These are phyloP conservation scores for Fusarium hostae DNA, from an alignment of 2,329 filamentous ascomycete species.

Conservation along the genomic window DNA sequence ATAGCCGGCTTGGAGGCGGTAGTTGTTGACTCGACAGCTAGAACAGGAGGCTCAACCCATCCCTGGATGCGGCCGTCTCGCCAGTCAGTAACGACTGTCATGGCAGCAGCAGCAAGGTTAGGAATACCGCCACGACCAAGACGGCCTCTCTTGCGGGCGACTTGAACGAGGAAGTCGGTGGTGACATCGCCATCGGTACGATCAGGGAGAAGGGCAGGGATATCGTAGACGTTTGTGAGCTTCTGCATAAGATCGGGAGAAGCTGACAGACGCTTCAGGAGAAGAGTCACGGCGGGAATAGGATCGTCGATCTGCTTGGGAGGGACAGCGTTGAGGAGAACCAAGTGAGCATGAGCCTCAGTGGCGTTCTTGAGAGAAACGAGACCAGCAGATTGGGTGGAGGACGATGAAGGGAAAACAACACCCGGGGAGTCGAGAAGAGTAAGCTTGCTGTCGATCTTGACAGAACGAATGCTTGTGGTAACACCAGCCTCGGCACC, in stretches of 20 bases:
- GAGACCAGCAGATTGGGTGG: slow-evolving; percentile 52
- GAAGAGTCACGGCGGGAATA: slow-evolving; percentile 83
- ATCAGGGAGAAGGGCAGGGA: slow-evolving; percentile 78
- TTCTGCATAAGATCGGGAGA: slow-evolving; percentile 80
- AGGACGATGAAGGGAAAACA: slow-evolving; percentile 80
- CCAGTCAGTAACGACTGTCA: slow-evolving; percentile 96
- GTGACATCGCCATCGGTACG: slow-evolving; percentile 78
- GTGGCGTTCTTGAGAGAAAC: slow-evolving; percentile 68
- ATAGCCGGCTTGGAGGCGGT: slow-evolving; percentile 49
- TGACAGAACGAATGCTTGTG: slow-evolving; percentile 87
- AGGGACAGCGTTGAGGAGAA: slow-evolving; percentile 90
- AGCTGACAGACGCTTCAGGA: slow-evolving; percentile 82
- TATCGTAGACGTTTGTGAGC: slow-evolving; percentile 83
- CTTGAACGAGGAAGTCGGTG: slow-evolving; percentile 92
- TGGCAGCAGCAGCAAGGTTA: slow-evolving; percentile 87
- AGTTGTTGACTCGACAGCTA: slow-evolving; percentile 61
- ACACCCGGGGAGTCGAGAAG: slow-evolving; percentile 95
- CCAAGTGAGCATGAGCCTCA: slow-evolving; percentile 83
- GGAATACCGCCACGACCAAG: slow-evolving; percentile 90
- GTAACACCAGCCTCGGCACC: slow-evolving; percentile 94
- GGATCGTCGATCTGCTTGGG: slow-evolving; percentile 96
- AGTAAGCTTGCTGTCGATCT: slow-evolving; percentile 93
- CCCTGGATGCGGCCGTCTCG: slow-evolving; percentile 94
- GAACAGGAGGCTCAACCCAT: slow-evolving; percentile 82
- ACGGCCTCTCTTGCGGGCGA: slow-evolving; percentile 90